Conservation (phyloP, 805 yeast species). For the Gaillardinia entomophila region DNA sequence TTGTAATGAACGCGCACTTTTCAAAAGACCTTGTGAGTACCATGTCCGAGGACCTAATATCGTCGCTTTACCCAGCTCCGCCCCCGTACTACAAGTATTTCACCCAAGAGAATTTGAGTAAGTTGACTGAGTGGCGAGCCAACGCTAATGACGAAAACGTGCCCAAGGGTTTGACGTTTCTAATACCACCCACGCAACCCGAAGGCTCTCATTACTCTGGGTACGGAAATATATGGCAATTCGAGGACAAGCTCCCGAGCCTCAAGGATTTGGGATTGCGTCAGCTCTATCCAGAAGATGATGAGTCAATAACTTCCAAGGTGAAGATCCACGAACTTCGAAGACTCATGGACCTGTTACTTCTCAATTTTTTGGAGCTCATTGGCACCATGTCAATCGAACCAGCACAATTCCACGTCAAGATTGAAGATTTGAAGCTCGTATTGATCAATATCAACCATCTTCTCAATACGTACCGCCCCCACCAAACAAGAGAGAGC, state of each 20-base stretch:
- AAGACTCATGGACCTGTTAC: slow-evolving; percentile 68
- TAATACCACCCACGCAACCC: slow-evolving; percentile 64
- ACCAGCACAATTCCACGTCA: slow-evolving; percentile 54
- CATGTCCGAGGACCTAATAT: slow-evolving; percentile 27
- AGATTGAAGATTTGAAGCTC: slow-evolving; percentile 74
- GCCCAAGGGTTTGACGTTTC: slow-evolving; percentile 44
- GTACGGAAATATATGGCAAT: slow-evolving; percentile 88
- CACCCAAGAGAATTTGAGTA: slow-evolving; percentile 59
- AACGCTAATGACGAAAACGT: slow-evolving; percentile 4
- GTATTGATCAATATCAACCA: slow-evolving; percentile 89
- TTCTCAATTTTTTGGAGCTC: slow-evolving; percentile 76
- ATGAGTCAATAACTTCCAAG: slow-evolving; percentile 27
- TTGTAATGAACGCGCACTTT: background rate
- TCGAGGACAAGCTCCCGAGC: slow-evolving; percentile 69
- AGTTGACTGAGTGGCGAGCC: slow-evolving; percentile 25
- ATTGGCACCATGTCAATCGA: slow-evolving; percentile 70
- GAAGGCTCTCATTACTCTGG: slow-evolving; percentile 65
- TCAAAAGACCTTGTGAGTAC: no score
- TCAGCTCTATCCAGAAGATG: slow-evolving; percentile 55
- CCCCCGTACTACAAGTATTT: slow-evolving; percentile 77
- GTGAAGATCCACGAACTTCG: slow-evolving; percentile 69
- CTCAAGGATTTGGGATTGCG: slow-evolving; percentile 71
- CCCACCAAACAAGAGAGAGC: slow-evolving; percentile 92
- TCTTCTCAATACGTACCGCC: slow-evolving; percentile 82
- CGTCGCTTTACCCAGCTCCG: slow-evolving; percentile 91